Evolutionary conservation across 2,329 filamentous ascomycete species (phyloP), one percentile per base, ranked within the genome.

Genomic region (Neonectria faginata): DNA sequence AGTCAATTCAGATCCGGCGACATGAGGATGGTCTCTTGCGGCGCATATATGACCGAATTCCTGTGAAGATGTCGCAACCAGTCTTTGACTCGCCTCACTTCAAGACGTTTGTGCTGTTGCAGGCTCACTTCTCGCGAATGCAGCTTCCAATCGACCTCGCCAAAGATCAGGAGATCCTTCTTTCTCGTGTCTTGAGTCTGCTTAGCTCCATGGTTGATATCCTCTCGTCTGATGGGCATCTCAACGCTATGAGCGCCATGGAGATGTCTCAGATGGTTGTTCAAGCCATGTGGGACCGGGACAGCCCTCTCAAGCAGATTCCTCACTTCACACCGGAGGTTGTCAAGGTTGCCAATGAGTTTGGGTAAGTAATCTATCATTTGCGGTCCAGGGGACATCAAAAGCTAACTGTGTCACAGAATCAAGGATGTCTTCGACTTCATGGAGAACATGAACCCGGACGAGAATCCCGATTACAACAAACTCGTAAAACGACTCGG

Each of bases 241-340:
- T 99, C 67, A 99, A 99, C 76, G 95, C 96, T 65, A 97, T 97
- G 91, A 94, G 91, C 74, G 96, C 96, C 29, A 99, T 99, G 95
- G 96, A 99, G 79, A 93, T 99, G 88, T 97, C 93, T 12, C 96
- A 99, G 77, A 99, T 99, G 96, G 93, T 97, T 57, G 94, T 99
- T 3, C 96, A 99, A 81, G 94, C 92, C 54, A 97, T 98, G 93
- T 99, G 96, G 96, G 95, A 99, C 81, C 92, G 94, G 62, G 96
- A 99, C 79, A 97, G 92, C 74, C 94, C 96, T 42, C 86, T 99
- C 70, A 97, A 97, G 83, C 96, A 99, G 80, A 97, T 99, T 75
- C 96, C 96, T 71, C 93, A 98, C 82, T 98, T 98, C 78, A 89
- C 91, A 16, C 88, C 91, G 41, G 91, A 95, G 66, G 91, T 92